Conservation (phyloP, 176 grass and related monocot genomes). For the Calamus simplicifolius region DNA sequence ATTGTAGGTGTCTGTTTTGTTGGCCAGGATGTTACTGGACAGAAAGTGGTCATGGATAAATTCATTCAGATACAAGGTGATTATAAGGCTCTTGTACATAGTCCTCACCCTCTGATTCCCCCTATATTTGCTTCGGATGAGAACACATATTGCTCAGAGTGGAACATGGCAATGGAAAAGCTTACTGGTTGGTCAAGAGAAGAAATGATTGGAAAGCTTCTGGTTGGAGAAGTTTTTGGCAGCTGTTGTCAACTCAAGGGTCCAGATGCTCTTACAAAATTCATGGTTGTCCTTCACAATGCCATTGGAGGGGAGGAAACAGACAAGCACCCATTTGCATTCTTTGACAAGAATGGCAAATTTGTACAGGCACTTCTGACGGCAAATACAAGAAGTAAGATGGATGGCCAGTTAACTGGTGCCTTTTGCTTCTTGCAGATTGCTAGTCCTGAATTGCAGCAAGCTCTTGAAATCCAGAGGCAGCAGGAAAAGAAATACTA, state of each 20-base stretch:
- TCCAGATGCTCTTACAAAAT: constrained; percentile 81
- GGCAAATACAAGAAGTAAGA: constrained; percentile 69
- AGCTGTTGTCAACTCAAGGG: constrained; percentile 74
- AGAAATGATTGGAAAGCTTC: constrained; percentile 72
- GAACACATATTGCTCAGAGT: constrained; percentile 87
- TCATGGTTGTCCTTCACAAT: constrained; percentile 87
- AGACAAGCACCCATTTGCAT: constrained; percentile 84
- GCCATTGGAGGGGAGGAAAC: constrained; percentile 78
- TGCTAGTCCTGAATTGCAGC: constrained; percentile 76
- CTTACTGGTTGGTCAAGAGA: constrained; percentile 81
- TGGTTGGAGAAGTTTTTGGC: constrained; percentile 89
- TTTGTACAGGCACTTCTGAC: constrained; percentile 86
- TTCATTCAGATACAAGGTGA: constrained; percentile 96
- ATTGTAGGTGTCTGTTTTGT: constrained; percentile 85
- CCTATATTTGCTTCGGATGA: constrained; percentile 97
- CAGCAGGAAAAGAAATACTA: constrained; percentile 91
- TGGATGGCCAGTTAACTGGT: constrained; percentile 64
- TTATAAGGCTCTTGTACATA: constrained; percentile 93
- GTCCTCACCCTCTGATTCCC: constrained; percentile 87
- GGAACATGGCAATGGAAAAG: constrained; percentile 96
- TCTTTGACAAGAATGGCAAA: constrained; percentile 88
- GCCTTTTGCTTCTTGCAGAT: constrained; percentile 96
- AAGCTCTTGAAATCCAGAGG: constrained; percentile 85
- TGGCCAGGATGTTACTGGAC: constrained; percentile 85
- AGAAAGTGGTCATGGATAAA: constrained; percentile 97